These are phyloP conservation scores for Obba rivulosa DNA, from an alignment of 768 basidiomycete species.

Conservation along the genomic window DNA sequence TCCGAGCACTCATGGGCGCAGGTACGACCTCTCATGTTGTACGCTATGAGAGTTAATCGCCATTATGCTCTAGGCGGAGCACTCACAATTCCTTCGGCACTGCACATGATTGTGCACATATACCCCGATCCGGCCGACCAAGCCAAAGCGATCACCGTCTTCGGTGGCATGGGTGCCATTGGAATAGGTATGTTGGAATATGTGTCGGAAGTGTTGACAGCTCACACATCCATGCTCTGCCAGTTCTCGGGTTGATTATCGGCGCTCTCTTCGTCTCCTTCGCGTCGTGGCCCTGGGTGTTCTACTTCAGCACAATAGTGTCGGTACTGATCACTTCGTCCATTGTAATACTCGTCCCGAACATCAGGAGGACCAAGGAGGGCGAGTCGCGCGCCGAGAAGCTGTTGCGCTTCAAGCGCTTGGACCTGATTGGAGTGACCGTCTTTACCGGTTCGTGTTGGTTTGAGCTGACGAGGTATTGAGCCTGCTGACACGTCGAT, in stretches of 20 bases:
- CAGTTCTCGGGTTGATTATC: slow-evolving; percentile 24
- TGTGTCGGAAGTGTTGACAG: not conserved
- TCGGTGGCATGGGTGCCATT: slow-evolving; percentile 35
- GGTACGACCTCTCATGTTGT: slow-evolving; percentile 2
- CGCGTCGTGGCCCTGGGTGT: slow-evolving; percentile 35
- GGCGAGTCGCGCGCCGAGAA: not conserved
- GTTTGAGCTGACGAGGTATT: not conserved
- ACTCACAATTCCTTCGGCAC: slow-evolving; percentile 34
- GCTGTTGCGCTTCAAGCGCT: slow-evolving; percentile 6
- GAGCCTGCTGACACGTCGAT: not conserved
- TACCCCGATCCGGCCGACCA: slow-evolving; percentile 37
- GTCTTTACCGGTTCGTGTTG: slow-evolving; percentile 18
- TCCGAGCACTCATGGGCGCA: slow-evolving; percentile 21
- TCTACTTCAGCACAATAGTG: slow-evolving; percentile 35
- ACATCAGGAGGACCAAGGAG: not conserved
- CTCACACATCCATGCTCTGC: not conserved
- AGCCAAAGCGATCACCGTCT: slow-evolving; percentile 32
- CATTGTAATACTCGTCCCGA: not conserved
- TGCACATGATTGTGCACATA: slow-evolving; percentile 36
- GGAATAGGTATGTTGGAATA: slow-evolving; percentile 30
- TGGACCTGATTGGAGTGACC: slow-evolving; percentile 25
- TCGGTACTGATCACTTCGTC: not conserved
- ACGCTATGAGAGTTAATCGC: not conserved
- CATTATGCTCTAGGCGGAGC: slow-evolving; percentile 24
- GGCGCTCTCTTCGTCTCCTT: slow-evolving; percentile 27